A percentile compares a stretch with the other conserved stretches of the same genome.
Conservation (phyloP, 2,329 filamentous ascomycete genomes). For the Xylaria multiplex region DNA sequence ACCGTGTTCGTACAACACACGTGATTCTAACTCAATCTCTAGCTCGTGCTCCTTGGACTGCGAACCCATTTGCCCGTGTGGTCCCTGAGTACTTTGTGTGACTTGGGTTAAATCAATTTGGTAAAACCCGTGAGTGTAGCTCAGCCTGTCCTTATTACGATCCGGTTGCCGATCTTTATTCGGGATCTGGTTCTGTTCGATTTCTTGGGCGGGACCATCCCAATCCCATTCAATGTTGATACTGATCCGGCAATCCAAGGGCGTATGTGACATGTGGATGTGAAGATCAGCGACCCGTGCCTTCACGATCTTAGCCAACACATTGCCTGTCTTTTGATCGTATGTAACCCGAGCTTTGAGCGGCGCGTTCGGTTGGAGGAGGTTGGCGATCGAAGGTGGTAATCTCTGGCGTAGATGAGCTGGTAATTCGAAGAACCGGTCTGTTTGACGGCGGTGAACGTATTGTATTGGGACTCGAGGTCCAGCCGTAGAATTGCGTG, state of each 20-base stretch:
- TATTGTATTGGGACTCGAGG: constrained; percentile 76
- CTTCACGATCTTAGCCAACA: constrained; percentile 90
- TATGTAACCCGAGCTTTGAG: constrained; percentile 78
- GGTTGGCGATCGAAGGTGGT: constrained; percentile 70
- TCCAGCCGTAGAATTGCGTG: constrained; percentile 60
- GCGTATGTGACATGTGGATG: constrained; percentile 78
- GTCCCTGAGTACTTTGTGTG: constrained; percentile 57
- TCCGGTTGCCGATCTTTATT: constrained; percentile 61
- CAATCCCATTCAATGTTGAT: constrained; percentile 94
- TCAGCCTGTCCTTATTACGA: constrained; percentile 88
- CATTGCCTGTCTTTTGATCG: constrained; percentile 75
- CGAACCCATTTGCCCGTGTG: constrained; percentile 53
- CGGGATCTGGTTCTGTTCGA: constrained; percentile 55
- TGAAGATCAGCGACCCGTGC: constrained; percentile 88
- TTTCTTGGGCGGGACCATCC: constrained; percentile 72
- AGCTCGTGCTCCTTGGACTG: constrained; percentile 79
- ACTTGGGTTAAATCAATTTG: constrained; percentile 96
- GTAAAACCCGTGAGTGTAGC: constrained; percentile 87
- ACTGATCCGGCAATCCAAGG: constrained; percentile 91
- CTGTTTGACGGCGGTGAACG: constrained; percentile 81
- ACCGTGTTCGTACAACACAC: constrained; percentile 73
- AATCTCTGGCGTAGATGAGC: constrained; percentile 66
- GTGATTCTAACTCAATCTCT: constrained; percentile 78
- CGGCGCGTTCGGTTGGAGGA: constrained; percentile 66
- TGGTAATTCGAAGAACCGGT: constrained; percentile 84